Evolutionary conservation across 345 rosid species (phyloP).

Genomic region (Mercurialis annua): DNA sequence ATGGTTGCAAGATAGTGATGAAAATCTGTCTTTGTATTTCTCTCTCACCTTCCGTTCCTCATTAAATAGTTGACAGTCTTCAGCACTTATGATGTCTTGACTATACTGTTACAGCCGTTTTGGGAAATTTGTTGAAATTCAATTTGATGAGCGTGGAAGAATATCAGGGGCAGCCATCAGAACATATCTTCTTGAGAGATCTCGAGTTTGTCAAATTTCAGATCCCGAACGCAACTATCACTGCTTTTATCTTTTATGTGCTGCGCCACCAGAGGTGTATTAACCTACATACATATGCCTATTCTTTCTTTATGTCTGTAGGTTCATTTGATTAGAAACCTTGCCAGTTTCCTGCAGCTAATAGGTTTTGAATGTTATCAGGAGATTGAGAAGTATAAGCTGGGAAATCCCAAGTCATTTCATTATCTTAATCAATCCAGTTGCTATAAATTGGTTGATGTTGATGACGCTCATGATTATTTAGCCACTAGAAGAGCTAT

Average conservation of each 20-base stretch:
- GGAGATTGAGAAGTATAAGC: conserved; percentile 78
- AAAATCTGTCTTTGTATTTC: neutral
- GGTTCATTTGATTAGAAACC: conserved; percentile 7
- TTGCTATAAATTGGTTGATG: conserved; percentile 72
- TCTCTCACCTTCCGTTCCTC: neutral
- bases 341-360: conserved; percentile 20
- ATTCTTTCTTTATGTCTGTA: neutral
- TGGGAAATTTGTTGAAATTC: conserved; percentile 94
- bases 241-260: conserved; percentile 89
- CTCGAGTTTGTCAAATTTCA: conserved; percentile 95
- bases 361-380: conserved; percentile 30
- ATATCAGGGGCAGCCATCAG: conserved; percentile 95
- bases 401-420: conserved; percentile 80
- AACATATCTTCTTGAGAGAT: conserved; percentile 92
- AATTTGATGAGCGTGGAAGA: conserved; percentile 67
- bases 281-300: conserved; percentile 18
- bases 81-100: conserved; percentile 12
- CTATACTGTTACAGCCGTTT: conserved; percentile 60
- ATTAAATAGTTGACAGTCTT: neutral
- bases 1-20: neutral
- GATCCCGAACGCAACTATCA: conserved; percentile 92
- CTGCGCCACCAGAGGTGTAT: conserved; percentile 73
- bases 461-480: conserved; percentile 69
- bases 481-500: conserved; percentile 81
- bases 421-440: conserved; percentile 92